phyloP scores from a whole-genome alignment of 2,329 filamentous ascomycete genomes.

The Fusarium duplospermum region DNA sequence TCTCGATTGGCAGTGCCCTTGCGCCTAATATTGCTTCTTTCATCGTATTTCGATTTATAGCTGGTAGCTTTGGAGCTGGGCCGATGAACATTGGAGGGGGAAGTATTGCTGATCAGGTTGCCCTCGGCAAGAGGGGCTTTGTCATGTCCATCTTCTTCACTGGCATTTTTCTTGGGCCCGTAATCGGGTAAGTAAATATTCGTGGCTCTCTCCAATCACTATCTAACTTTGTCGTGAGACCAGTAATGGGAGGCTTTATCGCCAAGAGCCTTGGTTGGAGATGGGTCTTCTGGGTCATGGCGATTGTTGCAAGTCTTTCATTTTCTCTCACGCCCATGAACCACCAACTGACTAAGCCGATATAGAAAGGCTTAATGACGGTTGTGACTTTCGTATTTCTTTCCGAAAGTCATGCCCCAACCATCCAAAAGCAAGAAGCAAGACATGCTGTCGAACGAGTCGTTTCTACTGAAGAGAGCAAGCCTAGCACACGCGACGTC shows the following conservation, averaged over 20 bases:
- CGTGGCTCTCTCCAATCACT: neutral
- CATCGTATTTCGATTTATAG: conserved; percentile 16
- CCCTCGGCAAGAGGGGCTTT: neutral
- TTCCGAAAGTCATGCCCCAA: conserved; percentile 8
- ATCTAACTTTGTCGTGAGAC: neutral
- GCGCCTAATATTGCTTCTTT: neutral
- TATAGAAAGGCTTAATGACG: neutral
- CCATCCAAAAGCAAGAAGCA: neutral
- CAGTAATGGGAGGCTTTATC: conserved; percentile 11
- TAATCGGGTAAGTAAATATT: neutral
- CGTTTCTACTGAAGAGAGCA: rapidly evolving
- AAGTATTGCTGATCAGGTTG: conserved; percentile 7
- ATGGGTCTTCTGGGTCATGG: conserved; percentile 22
- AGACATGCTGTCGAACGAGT: neutral
- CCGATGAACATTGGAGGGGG: conserved; percentile 19
- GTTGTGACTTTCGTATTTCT: neutral
- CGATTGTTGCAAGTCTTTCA: neutral
- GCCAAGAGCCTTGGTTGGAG: conserved; percentile 11
- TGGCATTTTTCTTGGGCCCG: conserved; percentile 7
- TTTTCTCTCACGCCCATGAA: neutral
- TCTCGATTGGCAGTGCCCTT: conserved; percentile 8
- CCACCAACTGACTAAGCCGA: rapidly evolving
- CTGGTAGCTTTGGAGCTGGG: conserved; percentile 9
- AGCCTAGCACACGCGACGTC: neutral
- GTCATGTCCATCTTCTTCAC: conserved; percentile 26